Base-by-base conservation (phyloP, 2,329 filamentous ascomycete genomes). In the Aspergillaceae sp. region DNA sequence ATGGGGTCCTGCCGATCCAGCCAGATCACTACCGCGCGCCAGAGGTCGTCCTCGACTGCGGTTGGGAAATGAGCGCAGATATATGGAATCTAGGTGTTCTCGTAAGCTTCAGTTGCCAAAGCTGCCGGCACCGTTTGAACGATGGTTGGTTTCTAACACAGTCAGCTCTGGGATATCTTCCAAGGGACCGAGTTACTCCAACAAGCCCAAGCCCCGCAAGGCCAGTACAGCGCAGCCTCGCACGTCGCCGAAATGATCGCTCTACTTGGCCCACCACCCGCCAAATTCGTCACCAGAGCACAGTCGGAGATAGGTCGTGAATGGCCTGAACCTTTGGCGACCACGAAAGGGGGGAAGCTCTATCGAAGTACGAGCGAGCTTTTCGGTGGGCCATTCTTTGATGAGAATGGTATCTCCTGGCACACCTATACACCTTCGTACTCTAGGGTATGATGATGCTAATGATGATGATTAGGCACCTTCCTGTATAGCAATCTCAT, bases 1-100 rank as follows among this genome's bases (percentile, higher is more conserved):
- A 47, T n/a, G 53, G 49, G 5, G 49, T 76, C 63, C 55, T 70
- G 9, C 49, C 69, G 57, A 58, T 76, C 65, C 46, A 79, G 56
- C 62, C 62, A 10, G 56, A 61, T 35, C 51, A 57, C 11, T 67
- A 63, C 41, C 60, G 61, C 35, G 62, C 62, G 1, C 64, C 65
- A 2, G 64, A 67, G 44, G 63, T 65, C 4, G 58, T 66, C 9
- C 52, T 68, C 7, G 57, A 56, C 8, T 58, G 49, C 42, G 60
- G 61, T 0, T 68, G 64, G 63, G 54, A 58, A 34, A 59, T 53
- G 32, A 61, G 52, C 5, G 56, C 62, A 10, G 65, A 68, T 51
- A 65, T 68, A 7, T 68, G 64, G 65, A 68, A 65, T 47, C 45
- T 68, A 26, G 64, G 62, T 30, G 52, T 60, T 6, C 50, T 67